These are phyloP conservation scores for Talaromyces proteolyticus DNA, from an alignment of 495 filamentous ascomycete genomes.

Conservation along the genomic window DNA sequence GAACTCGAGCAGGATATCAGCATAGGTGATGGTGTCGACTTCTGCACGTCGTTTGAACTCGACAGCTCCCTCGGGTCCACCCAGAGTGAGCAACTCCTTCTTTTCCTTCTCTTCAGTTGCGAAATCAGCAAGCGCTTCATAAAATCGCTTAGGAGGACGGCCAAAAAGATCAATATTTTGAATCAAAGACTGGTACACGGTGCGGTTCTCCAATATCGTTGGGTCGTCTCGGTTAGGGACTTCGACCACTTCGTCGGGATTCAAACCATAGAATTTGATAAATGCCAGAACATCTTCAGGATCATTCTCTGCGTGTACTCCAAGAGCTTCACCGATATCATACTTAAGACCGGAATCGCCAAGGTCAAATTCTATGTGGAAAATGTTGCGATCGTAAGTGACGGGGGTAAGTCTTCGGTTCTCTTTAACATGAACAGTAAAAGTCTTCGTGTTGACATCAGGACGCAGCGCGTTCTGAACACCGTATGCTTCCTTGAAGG, in stretches of 20 bases:
- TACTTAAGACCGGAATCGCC: constrained; percentile 86
- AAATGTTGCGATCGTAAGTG: constrained; percentile 96
- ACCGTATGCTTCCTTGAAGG: constrained; percentile 91
- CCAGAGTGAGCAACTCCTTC: constrained; percentile 69
- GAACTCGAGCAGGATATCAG: constrained; percentile 84
- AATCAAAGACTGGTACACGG: constrained; percentile 84
- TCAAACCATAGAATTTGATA: constrained; percentile 81
- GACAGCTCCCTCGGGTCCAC: constrained; percentile 74
- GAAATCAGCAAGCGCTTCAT: constrained; percentile 84
- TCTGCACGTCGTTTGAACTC: constrained; percentile 95
- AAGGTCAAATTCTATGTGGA: constrained; percentile 98
- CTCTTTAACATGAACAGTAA: constrained; percentile 85
- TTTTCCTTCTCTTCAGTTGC: constrained; percentile 78
- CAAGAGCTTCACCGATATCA: constrained; percentile 96
- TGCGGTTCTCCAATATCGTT: constrained; percentile 74
- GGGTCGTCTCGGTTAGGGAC: constrained; percentile 82
- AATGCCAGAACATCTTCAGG: constrained; percentile 71
- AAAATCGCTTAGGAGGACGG: constrained; percentile 94
- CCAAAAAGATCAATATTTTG: constrained; percentile 98
- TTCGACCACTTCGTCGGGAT: constrained; percentile 78
- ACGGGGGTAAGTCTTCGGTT: constrained; percentile 85
- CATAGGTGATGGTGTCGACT: constrained; percentile 89
- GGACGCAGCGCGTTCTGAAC: constrained; percentile 71
- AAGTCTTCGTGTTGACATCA: constrained; percentile 79
- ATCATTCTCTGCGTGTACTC: constrained; percentile 93